Evolutionary conservation across 2,329 filamentous ascomycete species (phyloP), one percentile per base, ranked within the genome.

Genomic region (Fusarium continuum): DNA sequence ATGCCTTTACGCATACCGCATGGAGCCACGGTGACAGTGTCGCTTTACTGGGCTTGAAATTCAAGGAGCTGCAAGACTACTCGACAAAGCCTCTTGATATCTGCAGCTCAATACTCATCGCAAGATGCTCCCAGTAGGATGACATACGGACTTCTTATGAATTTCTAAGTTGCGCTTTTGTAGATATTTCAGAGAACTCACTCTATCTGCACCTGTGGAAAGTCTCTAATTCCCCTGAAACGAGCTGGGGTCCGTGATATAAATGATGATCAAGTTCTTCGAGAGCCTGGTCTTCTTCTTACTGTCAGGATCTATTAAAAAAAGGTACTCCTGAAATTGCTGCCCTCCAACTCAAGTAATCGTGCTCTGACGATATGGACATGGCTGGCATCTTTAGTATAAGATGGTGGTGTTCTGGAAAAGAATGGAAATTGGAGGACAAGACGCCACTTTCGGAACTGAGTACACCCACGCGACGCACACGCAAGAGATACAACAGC

Each of bases 1-100:
- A 20, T n/a, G n/a, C 20, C 10, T 41, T 25, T 22, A 20, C 35
- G 44, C 52, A 46, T 35, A 46, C 28, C 38, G 49, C 35, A 35
- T 17, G 47, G 31, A 62, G n/a, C 40, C 40, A 49, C 22, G 19
- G 52, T 59, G 45, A 62, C 26, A 25, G 63, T 47, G 48, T 46
- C 10, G n/a, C 16, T 50, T 23, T 28, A 25, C 28, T 35, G 14
- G 14, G 26, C 19, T 40, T 36, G 28, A 53, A 53, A 60, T 49
- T 55, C 52, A 64, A 48, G 44, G 25, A 47, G 25, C 31, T 23
- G 13, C 14, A 11, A 40, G 23, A 39, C 17, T 55, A 36, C 44
- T 48, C 55, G 22, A 25, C 26, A 34, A 29, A 51, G 8, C 19
- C 20, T 25, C 23, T 52, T 60, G 48, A 58, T 20, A 41, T 20